Evolutionary conservation across 164 flowering plant species (phyloP), one percentile per base, ranked within the genome.

Genomic region (Saururus chinensis): DNA sequence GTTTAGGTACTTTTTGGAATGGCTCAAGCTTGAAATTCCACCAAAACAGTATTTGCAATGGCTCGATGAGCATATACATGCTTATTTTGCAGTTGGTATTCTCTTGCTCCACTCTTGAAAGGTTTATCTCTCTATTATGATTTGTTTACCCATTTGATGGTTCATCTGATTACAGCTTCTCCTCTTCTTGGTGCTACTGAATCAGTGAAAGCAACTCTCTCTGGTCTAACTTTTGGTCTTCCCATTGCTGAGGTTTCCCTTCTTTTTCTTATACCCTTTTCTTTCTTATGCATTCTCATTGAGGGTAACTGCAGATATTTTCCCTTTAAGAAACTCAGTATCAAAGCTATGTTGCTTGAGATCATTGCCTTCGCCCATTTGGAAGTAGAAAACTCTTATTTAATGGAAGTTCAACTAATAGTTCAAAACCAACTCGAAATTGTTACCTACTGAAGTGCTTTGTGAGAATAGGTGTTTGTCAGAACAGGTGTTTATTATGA

Each of bases 31-130:
- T 56, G 99, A 93, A 80, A 85, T 93, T 79, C 89, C 99, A 20
- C 99, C 99, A 52, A 93, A 85, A 72, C 68, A 72, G 59, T 93
- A 93, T 66, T 57, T 73, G 19, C 74, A 81, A 53, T 93, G 99
- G 99, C 80, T 93, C 57, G 99, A 93, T 75, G 80, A 87, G 23
- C 99, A 93, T 60, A 88, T 93, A 64, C 89, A 90, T 85, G 99
- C 99, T 57, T 93, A 88, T 73, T 93, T 93, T 75, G 97, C 99
- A 37, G 92, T 93, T 71, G 99, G 99, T 93, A 86, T 70, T 76
- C 59, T 73, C 60, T 1, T 41, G 65, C 17, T 45, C 64, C 51
- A 13, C 64, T 35, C 57, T 14, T 10, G 40, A 63, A 26, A 22
- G 20, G 21, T 68, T 65, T 63, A 4, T 57, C 30, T 67, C 21